These are phyloP conservation scores for Rhodotorula sp. DNA, from an alignment of 1,284 basidiomycete genomes.

Conservation along the genomic window DNA sequence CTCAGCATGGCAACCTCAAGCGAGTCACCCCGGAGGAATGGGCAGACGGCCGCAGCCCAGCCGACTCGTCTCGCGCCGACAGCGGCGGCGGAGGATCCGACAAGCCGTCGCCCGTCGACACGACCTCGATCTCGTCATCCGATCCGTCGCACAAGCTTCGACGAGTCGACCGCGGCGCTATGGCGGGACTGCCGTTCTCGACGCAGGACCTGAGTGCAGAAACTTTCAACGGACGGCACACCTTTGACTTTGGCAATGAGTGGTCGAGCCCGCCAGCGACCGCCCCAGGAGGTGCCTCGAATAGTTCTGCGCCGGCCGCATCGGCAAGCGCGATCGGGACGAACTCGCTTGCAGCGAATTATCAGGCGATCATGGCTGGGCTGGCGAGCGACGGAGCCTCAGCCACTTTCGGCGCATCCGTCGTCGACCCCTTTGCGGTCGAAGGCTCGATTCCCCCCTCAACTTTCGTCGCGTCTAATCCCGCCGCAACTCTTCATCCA, in stretches of 20 bases:
- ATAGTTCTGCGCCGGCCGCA: neutral
- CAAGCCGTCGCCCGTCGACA: constrained; percentile 15
- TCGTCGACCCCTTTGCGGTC: neutral
- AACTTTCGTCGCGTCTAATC: neutral
- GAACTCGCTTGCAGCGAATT: too few relatives aligned
- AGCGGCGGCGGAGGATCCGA: constrained; percentile 1
- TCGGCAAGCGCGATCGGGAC: neutral
- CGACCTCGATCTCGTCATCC: neutral
- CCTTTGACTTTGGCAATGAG: constrained; percentile 9
- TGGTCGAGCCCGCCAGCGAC: neutral
- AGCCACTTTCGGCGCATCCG: neutral
- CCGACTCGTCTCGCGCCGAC: constrained; percentile 8
- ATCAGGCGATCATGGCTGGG: too few relatives aligned
- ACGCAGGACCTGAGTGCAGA: constrained; percentile 23
- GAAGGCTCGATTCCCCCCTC: neutral
- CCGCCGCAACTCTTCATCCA: neutral
- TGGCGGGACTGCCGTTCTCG: constrained; percentile 16
- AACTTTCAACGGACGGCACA: constrained; percentile 27
- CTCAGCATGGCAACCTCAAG: constrained; percentile 10
- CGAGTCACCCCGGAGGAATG: constrained; percentile 13
- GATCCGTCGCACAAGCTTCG: constrained; percentile 7
- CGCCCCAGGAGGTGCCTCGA: neutral
- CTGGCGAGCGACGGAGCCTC: neutral
- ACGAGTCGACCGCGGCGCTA: neutral
- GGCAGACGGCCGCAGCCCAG: constrained; percentile 10